Evolutionary conservation across 192 early-diverging fungal species (phyloP).

Genomic region (Coemansia umbellata): DNA sequence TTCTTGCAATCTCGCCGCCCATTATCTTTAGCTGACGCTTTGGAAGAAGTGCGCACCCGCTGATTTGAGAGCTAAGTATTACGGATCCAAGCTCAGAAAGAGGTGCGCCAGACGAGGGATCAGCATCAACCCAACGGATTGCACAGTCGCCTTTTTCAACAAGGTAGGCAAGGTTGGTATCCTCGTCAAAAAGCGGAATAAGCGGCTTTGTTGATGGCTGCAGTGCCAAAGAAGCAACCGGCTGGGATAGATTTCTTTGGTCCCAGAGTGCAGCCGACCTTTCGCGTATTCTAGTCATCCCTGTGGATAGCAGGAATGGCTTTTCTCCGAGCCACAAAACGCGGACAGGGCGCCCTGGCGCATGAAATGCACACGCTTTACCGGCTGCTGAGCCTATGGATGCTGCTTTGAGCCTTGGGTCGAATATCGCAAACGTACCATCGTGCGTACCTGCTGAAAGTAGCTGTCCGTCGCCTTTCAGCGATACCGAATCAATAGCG

Average conservation of each 20-base stretch:
- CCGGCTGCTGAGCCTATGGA: conserved; percentile 1
- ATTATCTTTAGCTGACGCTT: conserved; percentile 70
- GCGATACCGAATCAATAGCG: conserved; percentile 21
- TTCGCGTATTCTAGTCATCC: conserved; percentile 66
- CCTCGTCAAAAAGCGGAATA: conserved; percentile 73
- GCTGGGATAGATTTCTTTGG: conserved; percentile 54
- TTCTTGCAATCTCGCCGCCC: conserved; percentile 63
- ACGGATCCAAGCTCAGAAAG: conserved; percentile 38
- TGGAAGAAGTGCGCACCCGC: conserved; percentile 64
- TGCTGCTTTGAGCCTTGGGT: conserved; percentile 11
- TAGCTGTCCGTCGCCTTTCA: conserved; percentile 35
- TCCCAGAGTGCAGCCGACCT: conserved; percentile 78
- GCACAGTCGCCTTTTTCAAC: conserved; percentile 65
- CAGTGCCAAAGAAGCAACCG: conserved; percentile 56
- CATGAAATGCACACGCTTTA: conserved; percentile 21
- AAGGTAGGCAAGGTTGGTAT: conserved; percentile 74
- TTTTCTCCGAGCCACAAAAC: conserved; percentile 67
- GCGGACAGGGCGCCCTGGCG: conserved; percentile 46
- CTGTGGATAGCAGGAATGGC: conserved; percentile 64
- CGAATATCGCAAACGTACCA: conserved; percentile 19
- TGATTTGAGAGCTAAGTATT: conserved; percentile 23
- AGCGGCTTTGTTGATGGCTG: conserved; percentile 70
- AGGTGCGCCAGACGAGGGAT: conserved; percentile 27
- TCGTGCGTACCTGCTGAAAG: conserved; percentile 25
- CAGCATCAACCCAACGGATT: conserved; percentile 65